Evolutionary conservation across 1,284 basidiomycete genomes (phyloP).

Genomic region (Anthracocystis setariae): DNA sequence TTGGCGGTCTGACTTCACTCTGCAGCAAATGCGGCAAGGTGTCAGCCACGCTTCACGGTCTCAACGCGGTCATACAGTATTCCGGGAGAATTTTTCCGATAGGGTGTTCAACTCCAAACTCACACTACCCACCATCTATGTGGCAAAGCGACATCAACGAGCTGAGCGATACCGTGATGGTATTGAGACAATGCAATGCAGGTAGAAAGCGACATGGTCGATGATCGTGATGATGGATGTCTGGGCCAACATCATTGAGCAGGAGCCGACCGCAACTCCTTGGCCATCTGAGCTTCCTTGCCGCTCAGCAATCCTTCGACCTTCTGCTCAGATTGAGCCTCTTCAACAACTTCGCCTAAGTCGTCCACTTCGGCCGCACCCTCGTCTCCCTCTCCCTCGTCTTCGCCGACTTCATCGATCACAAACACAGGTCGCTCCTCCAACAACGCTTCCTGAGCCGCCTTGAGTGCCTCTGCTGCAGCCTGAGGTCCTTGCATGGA

Average conservation of each 20-base stretch:
- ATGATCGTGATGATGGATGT: neutral
- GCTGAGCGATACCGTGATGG: no score
- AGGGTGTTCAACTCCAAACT: no score
- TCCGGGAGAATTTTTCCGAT: no score
- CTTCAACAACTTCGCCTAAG: slow-evolving; percentile 33
- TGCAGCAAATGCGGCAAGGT: slow-evolving; percentile 7
- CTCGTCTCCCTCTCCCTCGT: slow-evolving; percentile 41
- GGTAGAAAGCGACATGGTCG: neutral
- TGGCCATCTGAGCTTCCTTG: slow-evolving; percentile 41
- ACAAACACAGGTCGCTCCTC: slow-evolving; percentile 59
- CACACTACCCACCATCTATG: no score
- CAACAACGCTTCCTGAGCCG: slow-evolving; percentile 53
- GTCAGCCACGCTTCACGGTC: neutral
- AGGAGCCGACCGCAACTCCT: slow-evolving; percentile 41
- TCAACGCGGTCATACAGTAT: no score
- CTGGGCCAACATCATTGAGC: no score
- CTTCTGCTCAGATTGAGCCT: slow-evolving; percentile 17
- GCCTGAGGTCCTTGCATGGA: slow-evolving; percentile 52
- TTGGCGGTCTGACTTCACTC: slow-evolving; percentile 14
- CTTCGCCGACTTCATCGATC: slow-evolving; percentile 58
- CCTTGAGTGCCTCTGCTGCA: slow-evolving; percentile 54
- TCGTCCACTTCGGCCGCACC: slow-evolving; percentile 38
- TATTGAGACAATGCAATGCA: slow-evolving; percentile 7
- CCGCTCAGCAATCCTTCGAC: slow-evolving; percentile 45
- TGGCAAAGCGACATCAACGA: no score